These are phyloP conservation scores for Naganishia liquefaciens DNA, from an alignment of 1,284 basidiomycete species.

Conservation along the genomic window DNA sequence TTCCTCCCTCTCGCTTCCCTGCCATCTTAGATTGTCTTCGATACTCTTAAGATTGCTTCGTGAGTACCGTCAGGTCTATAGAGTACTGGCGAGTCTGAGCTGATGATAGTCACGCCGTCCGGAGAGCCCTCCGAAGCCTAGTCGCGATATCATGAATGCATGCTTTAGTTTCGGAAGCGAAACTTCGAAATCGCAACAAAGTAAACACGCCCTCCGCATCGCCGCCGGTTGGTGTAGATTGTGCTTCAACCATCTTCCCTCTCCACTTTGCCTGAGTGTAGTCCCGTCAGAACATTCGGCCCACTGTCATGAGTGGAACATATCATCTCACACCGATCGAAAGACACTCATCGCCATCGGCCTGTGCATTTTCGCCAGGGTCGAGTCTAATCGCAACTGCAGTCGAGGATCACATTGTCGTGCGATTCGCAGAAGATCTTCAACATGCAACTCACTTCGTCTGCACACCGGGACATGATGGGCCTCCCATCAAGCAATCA, in stretches of 20 bases:
- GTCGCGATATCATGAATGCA: too few species aligned
- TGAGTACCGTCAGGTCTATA: too few species aligned
- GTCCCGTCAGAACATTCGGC: too few species aligned
- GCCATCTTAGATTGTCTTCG: too few species aligned
- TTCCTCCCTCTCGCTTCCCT: too few species aligned
- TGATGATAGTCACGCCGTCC: too few species aligned
- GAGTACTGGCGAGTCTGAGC: too few species aligned
- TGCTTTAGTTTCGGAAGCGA: not conserved
- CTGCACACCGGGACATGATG: conserved; percentile 32
- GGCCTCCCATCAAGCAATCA: not conserved
- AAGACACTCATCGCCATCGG: conserved; percentile 26
- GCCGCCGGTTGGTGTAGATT: not conserved
- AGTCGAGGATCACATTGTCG: conserved; percentile 40
- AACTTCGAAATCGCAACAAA: conserved; percentile 9
- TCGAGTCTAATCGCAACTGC: conserved; percentile 52
- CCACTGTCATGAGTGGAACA: not conserved
- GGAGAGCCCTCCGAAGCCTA: too few species aligned
- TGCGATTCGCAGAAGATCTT: conserved; percentile 48
- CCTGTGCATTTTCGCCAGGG: conserved; percentile 46
- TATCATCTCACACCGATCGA: not conserved
- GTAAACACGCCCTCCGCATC: conserved; percentile 4
- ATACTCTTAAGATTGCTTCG: too few species aligned
- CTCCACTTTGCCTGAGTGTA: too few species aligned
- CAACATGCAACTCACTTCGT: conserved; percentile 47
- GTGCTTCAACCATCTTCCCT: conserved; percentile 1